phyloP scores from a whole-genome alignment of 371 early-diverging fungal species.

The Zopfochytrium polystomum region DNA sequence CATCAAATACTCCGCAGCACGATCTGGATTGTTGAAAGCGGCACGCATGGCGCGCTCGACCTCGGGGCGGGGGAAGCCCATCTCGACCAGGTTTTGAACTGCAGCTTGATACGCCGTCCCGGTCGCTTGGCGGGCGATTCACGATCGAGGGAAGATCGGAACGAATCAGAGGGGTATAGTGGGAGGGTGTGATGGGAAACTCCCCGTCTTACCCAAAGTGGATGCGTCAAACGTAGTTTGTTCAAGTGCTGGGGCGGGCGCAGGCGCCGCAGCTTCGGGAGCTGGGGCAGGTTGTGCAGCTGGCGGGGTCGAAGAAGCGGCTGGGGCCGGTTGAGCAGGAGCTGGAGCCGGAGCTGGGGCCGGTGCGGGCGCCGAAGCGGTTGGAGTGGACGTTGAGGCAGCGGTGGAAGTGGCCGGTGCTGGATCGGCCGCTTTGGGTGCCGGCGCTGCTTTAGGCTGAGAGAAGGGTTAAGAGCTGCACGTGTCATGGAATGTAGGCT shows the following conservation, averaged over 20 bases:
- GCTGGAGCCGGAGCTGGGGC: no score
- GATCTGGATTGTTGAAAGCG: conserved; percentile 94
- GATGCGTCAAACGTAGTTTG: conserved; percentile 43
- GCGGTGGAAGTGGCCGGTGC: conserved; percentile 35
- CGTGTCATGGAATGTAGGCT: neutral
- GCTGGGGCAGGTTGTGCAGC: conserved; percentile 23
- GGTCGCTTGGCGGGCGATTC: no score
- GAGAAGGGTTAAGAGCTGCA: conserved; percentile 4
- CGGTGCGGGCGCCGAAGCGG: conserved; percentile 28
- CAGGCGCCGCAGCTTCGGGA: conserved; percentile 36
- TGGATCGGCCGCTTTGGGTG: conserved; percentile 34
- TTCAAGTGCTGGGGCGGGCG: conserved; percentile 34
- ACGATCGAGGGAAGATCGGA: neutral
- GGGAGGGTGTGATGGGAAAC: neutral
- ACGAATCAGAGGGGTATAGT: neutral
- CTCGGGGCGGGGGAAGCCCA: conserved; percentile 90
- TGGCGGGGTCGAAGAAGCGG: conserved; percentile 23
- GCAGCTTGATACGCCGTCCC: conserved; percentile 62
- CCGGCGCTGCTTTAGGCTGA: conserved; percentile 57
- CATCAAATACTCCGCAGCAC: conserved; percentile 94
- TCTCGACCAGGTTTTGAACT: conserved; percentile 84
- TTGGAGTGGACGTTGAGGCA: conserved; percentile 23
- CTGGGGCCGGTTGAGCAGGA: conserved; percentile 36
- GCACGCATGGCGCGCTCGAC: conserved; percentile 89
- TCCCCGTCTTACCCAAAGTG: conserved; percentile 26